phyloP scores from a whole-genome alignment of 805 yeast genomes.

The Schwanniomyces pseudopolymorphus region DNA sequence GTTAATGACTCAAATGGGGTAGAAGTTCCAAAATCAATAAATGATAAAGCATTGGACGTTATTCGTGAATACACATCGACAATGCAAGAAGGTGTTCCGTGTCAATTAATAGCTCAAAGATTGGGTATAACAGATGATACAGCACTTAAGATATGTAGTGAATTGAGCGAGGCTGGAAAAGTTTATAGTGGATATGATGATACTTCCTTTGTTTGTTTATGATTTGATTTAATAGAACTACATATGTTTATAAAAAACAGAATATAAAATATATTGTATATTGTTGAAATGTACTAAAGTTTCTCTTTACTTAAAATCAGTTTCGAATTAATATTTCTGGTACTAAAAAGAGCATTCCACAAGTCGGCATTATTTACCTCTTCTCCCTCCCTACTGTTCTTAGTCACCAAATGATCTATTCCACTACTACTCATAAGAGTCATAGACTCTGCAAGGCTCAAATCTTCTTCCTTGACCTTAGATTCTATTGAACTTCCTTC shows the following conservation, averaged over 20 bases:
- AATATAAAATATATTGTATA: background rate
- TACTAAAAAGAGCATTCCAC: constrained; percentile 60
- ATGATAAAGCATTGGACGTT: constrained; percentile 49
- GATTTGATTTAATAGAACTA: background rate
- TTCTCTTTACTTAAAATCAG: constrained; percentile 14
- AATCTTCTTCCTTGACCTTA: constrained; percentile 27
- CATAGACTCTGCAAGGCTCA: constrained; percentile 48
- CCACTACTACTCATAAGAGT: constrained; percentile 53
- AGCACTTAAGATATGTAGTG: constrained; percentile 49
- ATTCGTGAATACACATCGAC: constrained; percentile 50
- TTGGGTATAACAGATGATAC: constrained; percentile 50
- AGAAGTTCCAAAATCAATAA: constrained; percentile 14
- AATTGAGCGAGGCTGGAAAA: constrained; percentile 65
- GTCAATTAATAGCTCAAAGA: constrained; percentile 57
- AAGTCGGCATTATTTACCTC: constrained; percentile 56
- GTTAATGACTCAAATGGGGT: constrained; percentile 24
- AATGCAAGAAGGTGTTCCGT: constrained; percentile 79
- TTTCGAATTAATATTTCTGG: constrained; percentile 7
- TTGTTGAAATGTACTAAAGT: constrained; percentile 34
- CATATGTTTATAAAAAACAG: background rate
- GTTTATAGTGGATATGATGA: constrained; percentile 72
- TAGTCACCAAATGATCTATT: constrained; percentile 47
- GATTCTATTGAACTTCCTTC: constrained; percentile 3
- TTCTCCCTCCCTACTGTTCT: constrained; percentile 52
- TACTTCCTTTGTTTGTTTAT: constrained; percentile 55